phyloP scores from a whole-genome alignment of 768 basidiomycete genomes.

The Lentinula aciculospora region DNA sequence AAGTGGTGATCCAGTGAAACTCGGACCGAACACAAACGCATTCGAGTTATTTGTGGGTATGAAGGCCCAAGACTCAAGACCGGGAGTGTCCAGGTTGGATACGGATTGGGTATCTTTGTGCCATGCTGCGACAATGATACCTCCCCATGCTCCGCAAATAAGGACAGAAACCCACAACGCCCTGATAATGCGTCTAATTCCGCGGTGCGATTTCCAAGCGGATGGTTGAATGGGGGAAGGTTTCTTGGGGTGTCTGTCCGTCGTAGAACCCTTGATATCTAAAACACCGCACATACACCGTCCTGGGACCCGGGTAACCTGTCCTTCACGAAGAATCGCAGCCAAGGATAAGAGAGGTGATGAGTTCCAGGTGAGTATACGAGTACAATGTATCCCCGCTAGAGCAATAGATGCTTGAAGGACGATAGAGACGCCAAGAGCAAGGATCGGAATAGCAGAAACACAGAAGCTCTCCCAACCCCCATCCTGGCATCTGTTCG shows the following conservation, averaged over 20 bases:
- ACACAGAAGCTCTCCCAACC: slow-evolving; percentile 14
- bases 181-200: not conserved
- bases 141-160: not conserved
- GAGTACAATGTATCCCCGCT: slow-evolving; percentile 14
- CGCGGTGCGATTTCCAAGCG: not conserved
- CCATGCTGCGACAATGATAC: not conserved
- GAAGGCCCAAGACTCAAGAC: not conserved
- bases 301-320: slow-evolving; percentile 13
- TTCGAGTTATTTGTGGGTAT: not conserved
- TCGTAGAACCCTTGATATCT: not conserved
- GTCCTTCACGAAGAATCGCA: slow-evolving; percentile 21
- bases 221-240: not conserved
- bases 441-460: slow-evolving; percentile 19
- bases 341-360: slow-evolving; percentile 23
- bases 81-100: not conserved
- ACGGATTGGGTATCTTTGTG: not conserved
- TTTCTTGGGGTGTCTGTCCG: not conserved
- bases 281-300: slow-evolving; percentile 22
- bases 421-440: slow-evolving; percentile 19
- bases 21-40: not conserved
- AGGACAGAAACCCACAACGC: not conserved
- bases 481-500: not conserved
- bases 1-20: not conserved
- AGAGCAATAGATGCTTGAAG: slow-evolving; percentile 20
- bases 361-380: slow-evolving; percentile 26